A percentile compares a stretch with the other conserved stretches of the same genome.
Conservation (phyloP, 2,329 filamentous ascomycete genomes). For the Chrysoporthe austroafricana region DNA sequence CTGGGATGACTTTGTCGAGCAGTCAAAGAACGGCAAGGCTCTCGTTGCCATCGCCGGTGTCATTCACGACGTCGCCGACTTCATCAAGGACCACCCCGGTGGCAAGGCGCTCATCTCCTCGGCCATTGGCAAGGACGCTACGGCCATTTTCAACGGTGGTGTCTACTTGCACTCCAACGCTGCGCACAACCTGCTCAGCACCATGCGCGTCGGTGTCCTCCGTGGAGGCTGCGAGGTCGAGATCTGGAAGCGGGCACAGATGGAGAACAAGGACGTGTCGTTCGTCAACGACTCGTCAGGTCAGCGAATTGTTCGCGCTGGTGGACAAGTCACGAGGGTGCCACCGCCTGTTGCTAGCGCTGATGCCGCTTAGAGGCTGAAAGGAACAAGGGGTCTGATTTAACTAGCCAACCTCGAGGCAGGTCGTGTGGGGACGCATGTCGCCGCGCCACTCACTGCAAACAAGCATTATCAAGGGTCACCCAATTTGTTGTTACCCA, state of each 20-base stretch:
- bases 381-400: neutral
- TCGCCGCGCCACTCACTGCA: neutral
- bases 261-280: constrained; percentile 81
- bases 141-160: constrained; percentile 89
- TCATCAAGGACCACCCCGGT: constrained; percentile 89
- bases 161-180: constrained; percentile 90
- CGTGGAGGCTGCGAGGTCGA: constrained; percentile 87
- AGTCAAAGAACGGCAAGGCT: constrained; percentile 76
- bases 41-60: constrained; percentile 81
- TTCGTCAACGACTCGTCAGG: constrained; percentile 81
- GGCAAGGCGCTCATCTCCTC: constrained; percentile 84
- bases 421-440: neutral
- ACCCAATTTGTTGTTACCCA: neutral
- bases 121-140: constrained; percentile 84
- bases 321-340: constrained; percentile 83
- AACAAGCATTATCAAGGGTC: neutral
- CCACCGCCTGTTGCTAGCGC: constrained; percentile 79
- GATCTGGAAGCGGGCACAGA: constrained; percentile 88
- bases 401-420: neutral
- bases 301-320: constrained; percentile 82
- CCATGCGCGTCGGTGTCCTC: constrained; percentile 86
- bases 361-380: constrained; percentile 69
- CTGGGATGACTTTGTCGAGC: constrained; percentile 83
- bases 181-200: constrained; percentile 85
- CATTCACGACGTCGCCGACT: constrained; percentile 81